A percentile compares a stretch with the other conserved stretches of the same genome.
These are phyloP conservation scores for Phytophthora palmivora DNA, from an alignment of 352 stramenopile species.

Conservation along the genomic window DNA sequence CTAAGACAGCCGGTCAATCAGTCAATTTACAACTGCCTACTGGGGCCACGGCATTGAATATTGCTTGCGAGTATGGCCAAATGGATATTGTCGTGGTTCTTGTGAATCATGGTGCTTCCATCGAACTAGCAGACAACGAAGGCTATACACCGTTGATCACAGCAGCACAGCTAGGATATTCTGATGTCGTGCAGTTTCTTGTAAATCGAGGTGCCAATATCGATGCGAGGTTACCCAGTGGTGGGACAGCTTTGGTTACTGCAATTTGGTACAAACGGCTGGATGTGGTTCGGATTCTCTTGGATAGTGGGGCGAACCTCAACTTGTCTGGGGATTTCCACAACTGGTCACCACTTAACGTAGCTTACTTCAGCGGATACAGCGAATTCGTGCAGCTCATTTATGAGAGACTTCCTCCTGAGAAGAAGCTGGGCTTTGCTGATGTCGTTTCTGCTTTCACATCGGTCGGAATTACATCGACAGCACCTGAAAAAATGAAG, in stretches of 20 bases:
- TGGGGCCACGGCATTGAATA: constrained; percentile 20
- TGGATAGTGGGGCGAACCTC: constrained; percentile 26
- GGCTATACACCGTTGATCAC: constrained; percentile 20
- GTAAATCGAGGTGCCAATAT: constrained; percentile 9
- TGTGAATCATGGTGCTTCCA: constrained; percentile 8
- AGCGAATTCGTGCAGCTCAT: constrained; percentile 28
- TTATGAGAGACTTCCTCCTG: constrained; percentile 7
- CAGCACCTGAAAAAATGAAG: not conserved
- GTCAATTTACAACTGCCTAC: constrained; percentile 15
- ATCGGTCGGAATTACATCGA: not conserved
- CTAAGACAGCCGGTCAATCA: not conserved
- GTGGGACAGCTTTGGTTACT: constrained; percentile 15
- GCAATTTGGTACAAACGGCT: constrained; percentile 19
- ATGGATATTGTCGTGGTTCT: constrained; percentile 10
- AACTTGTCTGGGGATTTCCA: constrained; percentile 28
- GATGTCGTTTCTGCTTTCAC: constrained; percentile 2
- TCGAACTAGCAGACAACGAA: constrained; percentile 21
- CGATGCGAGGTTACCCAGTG: constrained; percentile 13
- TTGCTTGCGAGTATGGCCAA: constrained; percentile 21
- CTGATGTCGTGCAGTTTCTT: constrained; percentile 21
- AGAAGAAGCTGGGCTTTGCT: not conserved
- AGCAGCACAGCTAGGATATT: constrained; percentile 21
- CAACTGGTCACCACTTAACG: constrained; percentile 18
- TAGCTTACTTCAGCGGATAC: constrained; percentile 32
- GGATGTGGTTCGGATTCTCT: constrained; percentile 24